Conservation (phyloP, 306 rosid genomes). For the Fragaria ananassa region DNA sequence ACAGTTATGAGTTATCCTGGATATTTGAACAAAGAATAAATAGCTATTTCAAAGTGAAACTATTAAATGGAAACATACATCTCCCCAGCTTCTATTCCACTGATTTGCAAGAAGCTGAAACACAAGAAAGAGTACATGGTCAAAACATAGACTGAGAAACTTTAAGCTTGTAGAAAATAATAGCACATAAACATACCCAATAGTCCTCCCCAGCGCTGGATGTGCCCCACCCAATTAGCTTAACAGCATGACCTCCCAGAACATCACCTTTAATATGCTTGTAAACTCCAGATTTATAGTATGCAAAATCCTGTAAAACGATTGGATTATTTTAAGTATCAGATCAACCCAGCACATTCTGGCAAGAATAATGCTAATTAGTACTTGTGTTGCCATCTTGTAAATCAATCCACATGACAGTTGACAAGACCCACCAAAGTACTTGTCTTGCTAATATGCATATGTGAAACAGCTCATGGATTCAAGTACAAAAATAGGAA, state of each 20-base stretch:
- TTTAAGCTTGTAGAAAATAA: not conserved
- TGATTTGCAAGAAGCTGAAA: slow-evolving; percentile 95
- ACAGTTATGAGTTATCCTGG: not conserved
- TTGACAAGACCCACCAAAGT: too few species aligned
- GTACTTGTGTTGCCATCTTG: not conserved
- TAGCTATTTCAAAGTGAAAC: slow-evolving; percentile 16
- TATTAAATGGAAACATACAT: slow-evolving; percentile 50
- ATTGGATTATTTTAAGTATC: slow-evolving; percentile 10
- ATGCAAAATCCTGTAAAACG: slow-evolving; percentile 81
- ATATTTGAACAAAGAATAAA: not conserved
- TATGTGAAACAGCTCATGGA: not conserved
- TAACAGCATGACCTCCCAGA: slow-evolving; percentile 95
- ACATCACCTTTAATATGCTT: slow-evolving; percentile 62
- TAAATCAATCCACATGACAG: not conserved
- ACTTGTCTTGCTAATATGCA: not conserved
- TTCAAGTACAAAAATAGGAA: not conserved
- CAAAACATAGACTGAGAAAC: slow-evolving; percentile 17
- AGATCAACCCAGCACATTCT: not conserved
- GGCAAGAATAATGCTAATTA: not conserved
- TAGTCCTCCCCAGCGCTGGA: slow-evolving; percentile 73
- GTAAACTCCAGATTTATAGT: slow-evolving; percentile 97
- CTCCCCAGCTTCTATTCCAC: slow-evolving; percentile 97
- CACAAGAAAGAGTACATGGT: slow-evolving; percentile 24
- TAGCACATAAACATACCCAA: slow-evolving; percentile 60
- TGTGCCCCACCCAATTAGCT: slow-evolving; percentile 97